Conservation (phyloP, 371 early-diverging fungal species). For the Saksenaea vasiformis region DNA sequence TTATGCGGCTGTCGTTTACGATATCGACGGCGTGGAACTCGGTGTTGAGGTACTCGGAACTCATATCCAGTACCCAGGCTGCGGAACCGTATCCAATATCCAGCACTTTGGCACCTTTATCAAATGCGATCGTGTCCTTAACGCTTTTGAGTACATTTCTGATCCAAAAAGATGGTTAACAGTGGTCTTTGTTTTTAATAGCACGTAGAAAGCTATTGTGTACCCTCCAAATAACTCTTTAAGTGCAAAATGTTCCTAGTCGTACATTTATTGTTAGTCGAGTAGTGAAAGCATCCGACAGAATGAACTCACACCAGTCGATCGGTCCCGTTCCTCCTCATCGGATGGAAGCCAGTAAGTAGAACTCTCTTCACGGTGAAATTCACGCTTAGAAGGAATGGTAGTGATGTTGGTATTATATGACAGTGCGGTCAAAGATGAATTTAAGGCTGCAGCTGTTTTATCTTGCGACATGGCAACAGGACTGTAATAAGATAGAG, state of each 20-base stretch:
- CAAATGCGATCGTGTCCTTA: neutral
- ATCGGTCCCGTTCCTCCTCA: slow-evolving; percentile 49
- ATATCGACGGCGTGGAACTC: slow-evolving; percentile 38
- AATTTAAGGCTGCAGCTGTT: too few species aligned
- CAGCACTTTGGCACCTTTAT: slow-evolving; percentile 21
- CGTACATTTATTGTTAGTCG: neutral
- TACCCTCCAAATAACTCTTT: slow-evolving; percentile 30
- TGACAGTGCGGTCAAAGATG: too few species aligned
- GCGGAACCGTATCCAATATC: slow-evolving; percentile 28
- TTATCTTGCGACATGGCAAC: too few species aligned
- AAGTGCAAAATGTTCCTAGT: slow-evolving; percentile 38
- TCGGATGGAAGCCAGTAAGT: slow-evolving; percentile 47
- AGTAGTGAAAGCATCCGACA: neutral
- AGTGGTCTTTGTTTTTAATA: too few species aligned
- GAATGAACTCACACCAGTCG: slow-evolving; percentile 34
- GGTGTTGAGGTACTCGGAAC: too few species aligned
- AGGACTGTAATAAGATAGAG: too few species aligned
- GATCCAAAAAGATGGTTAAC: too few species aligned
- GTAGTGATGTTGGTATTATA: too few species aligned
- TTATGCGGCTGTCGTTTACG: slow-evolving; percentile 18
- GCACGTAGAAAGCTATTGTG: too few species aligned
- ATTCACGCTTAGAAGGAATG: too few species aligned
- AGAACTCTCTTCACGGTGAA: too few species aligned
- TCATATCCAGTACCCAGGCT: slow-evolving; percentile 20
- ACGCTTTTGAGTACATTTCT: too few species aligned